Evolutionary conservation across 148 eudicot species (phyloP), one percentile per base, ranked within the genome.

Genomic region (Rhododendron vialii): DNA sequence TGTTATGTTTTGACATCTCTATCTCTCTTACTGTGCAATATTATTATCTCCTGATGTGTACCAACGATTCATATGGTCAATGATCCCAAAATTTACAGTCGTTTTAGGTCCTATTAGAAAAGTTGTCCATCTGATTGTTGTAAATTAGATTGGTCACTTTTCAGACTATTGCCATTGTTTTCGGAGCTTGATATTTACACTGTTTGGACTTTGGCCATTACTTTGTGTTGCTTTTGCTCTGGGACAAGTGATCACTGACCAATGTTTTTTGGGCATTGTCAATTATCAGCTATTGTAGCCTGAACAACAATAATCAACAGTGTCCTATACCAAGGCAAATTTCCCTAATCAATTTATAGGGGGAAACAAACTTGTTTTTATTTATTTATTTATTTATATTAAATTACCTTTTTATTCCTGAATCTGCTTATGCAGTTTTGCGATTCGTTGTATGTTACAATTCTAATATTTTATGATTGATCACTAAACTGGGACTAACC

Each of bases 401-500:
- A 22, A 65, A 20, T 26, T 5, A 83, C 53, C 85, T 67, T 7
- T 3, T 17, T 33, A 20, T 30, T 74, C 35, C 33, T 84, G 45
- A 69, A 84, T 73, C 63, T 74, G 18, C 65, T 84, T 33, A 33
- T 36, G 80, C 80, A 51, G 65, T 84, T 84, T 3, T 35, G 7
- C 20, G 53, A 14, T 26, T 38, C 84, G 41, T 61, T 41, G 78
- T 75, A 33, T 84, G 41, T 65, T 57, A 35, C 51, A 41, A 67
- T 77, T 69, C 24, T 69, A 53, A 38, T 67, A 81, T 83, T 47
- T 74, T 30, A 63, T 80, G 24, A 24, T 50, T 61, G 45, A 26
- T 83, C 48, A 47, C 69, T 81, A 51, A 38, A 63, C 86, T 83
- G 48, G 45, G 35, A 80, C 75, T 89, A 76, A 65, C 84, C 65